These are phyloP conservation scores for Medicago lupulina DNA, from an alignment of 306 rosid species.

Conservation along the genomic window DNA sequence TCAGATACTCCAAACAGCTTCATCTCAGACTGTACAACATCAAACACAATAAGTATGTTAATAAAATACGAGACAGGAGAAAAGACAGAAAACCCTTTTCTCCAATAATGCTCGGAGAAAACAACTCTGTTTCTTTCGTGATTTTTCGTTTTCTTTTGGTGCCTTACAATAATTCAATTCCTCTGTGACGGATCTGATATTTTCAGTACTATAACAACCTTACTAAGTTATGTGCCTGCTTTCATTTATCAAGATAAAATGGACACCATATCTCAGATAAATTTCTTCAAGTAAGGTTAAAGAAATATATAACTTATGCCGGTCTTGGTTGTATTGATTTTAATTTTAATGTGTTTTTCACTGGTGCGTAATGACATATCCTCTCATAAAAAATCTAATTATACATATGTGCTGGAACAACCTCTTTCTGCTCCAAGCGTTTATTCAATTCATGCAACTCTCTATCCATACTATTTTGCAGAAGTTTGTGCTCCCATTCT, in stretches of 20 bases:
- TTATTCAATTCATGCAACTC: constrained; percentile 92
- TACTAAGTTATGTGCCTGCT: not conserved
- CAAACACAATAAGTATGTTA: constrained; percentile 36
- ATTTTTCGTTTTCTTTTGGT: constrained; percentile 12
- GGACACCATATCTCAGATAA: constrained; percentile 14
- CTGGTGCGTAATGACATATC: constrained; percentile 29
- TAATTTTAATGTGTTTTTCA: constrained; percentile 2
- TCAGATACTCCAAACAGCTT: constrained; percentile 83
- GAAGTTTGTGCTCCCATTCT: constrained; percentile 99
- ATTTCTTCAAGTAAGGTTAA: constrained; percentile 5
- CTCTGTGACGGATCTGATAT: constrained; percentile 26
- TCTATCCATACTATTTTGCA: constrained; percentile 95
- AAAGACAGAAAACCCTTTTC: constrained; percentile 26
- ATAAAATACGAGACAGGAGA: constrained; percentile 29
- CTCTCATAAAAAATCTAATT: too few relatives aligned
- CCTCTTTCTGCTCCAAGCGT: constrained; percentile 98
- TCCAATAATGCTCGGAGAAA: constrained; percentile 9
- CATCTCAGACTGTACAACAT: constrained; percentile 82
- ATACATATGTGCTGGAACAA: constrained; percentile 37
- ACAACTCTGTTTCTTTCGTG: constrained; percentile 4
- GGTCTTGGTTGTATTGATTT: constrained; percentile 30
- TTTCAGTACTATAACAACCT: constrained; percentile 31
- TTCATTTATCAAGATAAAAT: constrained; percentile 23
- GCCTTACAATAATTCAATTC: constrained; percentile 30
- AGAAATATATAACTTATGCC: constrained; percentile 29